A percentile compares a stretch with the other conserved stretches of the same genome.
phyloP scores from a whole-genome alignment of 1,284 basidiomycete species.

The Stygiomarasmius scandens region DNA sequence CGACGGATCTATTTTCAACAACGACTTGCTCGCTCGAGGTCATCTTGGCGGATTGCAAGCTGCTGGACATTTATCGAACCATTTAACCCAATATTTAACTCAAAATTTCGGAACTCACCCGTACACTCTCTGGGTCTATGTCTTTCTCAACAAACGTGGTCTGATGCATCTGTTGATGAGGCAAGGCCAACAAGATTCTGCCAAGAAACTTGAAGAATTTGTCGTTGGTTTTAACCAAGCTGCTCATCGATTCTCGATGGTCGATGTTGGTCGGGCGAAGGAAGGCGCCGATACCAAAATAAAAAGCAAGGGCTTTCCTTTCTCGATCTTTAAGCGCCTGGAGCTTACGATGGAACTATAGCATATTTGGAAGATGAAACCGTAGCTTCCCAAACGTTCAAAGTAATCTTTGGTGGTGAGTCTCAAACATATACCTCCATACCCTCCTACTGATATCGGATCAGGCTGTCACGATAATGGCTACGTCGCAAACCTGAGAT shows the following conservation, averaged over 20 bases:
- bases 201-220: conserved; percentile 60
- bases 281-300: conserved; percentile 77
- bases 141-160: conserved; percentile 68
- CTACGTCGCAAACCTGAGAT: conserved; percentile 64
- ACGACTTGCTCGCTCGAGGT: conserved; percentile 54
- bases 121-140: conserved; percentile 54
- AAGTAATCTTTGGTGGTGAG: conserved; percentile 64
- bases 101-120: conserved; percentile 34
- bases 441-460: background rate
- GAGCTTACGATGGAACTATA: conserved; percentile 24
- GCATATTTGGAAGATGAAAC: conserved; percentile 64
- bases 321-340: conserved; percentile 4
- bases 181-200: conserved; percentile 40
- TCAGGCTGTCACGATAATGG: conserved; percentile 75
- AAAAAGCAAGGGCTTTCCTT: conserved; percentile 47
- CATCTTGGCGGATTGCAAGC: conserved; percentile 59
- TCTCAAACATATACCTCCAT: background rate
- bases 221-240: conserved; percentile 68
- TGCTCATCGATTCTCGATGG: conserved; percentile 62
- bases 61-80: conserved; percentile 41
- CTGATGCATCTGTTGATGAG: conserved; percentile 53
- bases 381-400: conserved; percentile 60
- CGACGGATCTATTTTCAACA: conserved; percentile 64
- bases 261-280: conserved; percentile 73
- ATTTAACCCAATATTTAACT: conserved; percentile 47